phyloP scores from a whole-genome alignment of 1,284 basidiomycete genomes.

The Agroathelia rolfsii region DNA sequence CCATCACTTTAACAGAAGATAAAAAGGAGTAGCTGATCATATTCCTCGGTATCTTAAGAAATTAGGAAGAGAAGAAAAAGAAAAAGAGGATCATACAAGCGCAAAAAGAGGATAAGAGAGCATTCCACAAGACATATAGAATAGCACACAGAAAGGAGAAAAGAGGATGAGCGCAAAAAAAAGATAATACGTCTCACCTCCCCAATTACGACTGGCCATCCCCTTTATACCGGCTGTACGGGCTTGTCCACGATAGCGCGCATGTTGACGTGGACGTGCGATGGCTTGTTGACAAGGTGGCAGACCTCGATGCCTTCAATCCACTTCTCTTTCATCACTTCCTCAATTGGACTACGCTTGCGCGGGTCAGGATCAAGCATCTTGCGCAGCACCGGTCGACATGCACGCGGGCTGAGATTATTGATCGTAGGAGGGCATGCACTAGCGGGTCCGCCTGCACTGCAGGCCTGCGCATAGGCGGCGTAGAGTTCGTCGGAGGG shows the following conservation, averaged over 20 bases:
- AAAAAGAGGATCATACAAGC: slow-evolving; percentile 4
- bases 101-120: neutral
- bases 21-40: no score
- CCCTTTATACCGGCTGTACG: slow-evolving; percentile 12
- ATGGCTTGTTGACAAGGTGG: slow-evolving; percentile 45
- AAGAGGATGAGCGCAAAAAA: neutral
- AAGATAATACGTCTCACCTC: neutral
- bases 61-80: slow-evolving; percentile 1
- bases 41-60: slow-evolving; percentile 15
- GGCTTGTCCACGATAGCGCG: slow-evolving; percentile 34
- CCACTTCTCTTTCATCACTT: slow-evolving; percentile 80
- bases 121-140: no score
- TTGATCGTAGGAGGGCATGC: slow-evolving; percentile 71
- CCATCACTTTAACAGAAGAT: no score
- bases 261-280: slow-evolving; percentile 61
- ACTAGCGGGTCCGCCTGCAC: slow-evolving; percentile 21
- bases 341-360: slow-evolving; percentile 71
- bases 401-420: slow-evolving; percentile 83
- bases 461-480: slow-evolving; percentile 69
- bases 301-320: slow-evolving; percentile 71
- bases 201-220: slow-evolving; percentile 1
- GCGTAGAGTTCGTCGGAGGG: slow-evolving; percentile 75
- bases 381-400: slow-evolving; percentile 77
- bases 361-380: slow-evolving; percentile 97
- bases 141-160: slow-evolving; percentile 1